Percentiles rank a stretch among this genome's conserved stretches.
These are phyloP conservation scores for Polysphondylium violaceum DNA, from an alignment of 78 protist genomes.

Conservation along the genomic window DNA sequence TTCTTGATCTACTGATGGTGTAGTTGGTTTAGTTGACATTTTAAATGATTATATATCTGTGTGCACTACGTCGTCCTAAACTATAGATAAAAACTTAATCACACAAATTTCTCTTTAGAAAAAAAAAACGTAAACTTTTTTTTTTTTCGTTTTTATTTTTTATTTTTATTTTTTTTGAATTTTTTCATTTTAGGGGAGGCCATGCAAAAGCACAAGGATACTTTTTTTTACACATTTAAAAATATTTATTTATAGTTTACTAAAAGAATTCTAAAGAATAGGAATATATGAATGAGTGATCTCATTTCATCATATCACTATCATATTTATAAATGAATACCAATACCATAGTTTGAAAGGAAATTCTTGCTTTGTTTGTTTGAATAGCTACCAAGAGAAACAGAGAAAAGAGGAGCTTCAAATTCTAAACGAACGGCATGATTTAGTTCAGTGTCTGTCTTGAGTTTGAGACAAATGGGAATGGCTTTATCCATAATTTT, in stretches of 20 bases:
- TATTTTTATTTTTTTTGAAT: no score
- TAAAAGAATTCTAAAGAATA: not conserved
- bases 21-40: not conserved
- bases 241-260: not conserved
- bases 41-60: not conserved
- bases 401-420: not conserved
- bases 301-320: no score
- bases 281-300: no score
- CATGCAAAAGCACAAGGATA: no score
- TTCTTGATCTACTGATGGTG: not conserved
- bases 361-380: not conserved
- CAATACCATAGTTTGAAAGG: slow-evolving; percentile 7
- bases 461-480: slow-evolving; percentile 7
- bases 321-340: no score
- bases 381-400: slow-evolving; percentile 1
- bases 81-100: no score
- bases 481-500: not conserved
- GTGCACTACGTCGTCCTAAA: not conserved
- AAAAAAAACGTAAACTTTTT: no score
- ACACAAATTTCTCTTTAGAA: no score
- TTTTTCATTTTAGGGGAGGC: no score
- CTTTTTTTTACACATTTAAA: not conserved
- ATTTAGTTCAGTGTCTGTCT: not conserved
- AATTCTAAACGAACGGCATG: slow-evolving; percentile 1
- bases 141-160: no score